A percentile compares a stretch with the other conserved stretches of the same genome.
phyloP scores from a whole-genome alignment of 176 grass and related monocot genomes.

The Aechmea fasciata region DNA sequence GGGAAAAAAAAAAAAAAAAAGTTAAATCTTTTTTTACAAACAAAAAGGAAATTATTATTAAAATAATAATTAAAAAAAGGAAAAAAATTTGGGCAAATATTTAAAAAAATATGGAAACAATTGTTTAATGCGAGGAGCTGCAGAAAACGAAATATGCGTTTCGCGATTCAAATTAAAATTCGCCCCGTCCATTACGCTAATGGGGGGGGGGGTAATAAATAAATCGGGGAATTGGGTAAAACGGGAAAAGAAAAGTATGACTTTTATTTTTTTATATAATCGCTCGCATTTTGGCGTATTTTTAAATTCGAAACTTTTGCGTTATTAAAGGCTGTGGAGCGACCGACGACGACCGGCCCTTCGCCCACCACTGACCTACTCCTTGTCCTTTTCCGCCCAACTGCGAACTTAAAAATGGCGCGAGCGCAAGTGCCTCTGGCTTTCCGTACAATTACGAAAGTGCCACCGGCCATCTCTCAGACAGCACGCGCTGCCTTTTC shows the following conservation, averaged over 20 bases:
- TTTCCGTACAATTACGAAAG: not conserved
- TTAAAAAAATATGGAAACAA: not conserved
- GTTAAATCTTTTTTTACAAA: not conserved
- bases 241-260: not conserved
- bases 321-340: not conserved
- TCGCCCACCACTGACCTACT: not conserved
- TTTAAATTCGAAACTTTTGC: not conserved
- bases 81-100: not conserved
- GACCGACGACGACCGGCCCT: not conserved
- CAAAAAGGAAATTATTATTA: not conserved
- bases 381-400: not conserved
- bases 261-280: not conserved
- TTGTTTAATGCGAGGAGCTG: not conserved
- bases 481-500: too few species aligned
- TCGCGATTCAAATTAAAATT: not conserved
- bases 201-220: not conserved
- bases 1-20: not conserved
- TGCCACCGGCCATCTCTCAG: not conserved
- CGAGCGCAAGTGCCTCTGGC: not conserved
- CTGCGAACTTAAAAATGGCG: not conserved
- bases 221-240: not conserved
- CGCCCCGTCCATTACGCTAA: slow-evolving; percentile 1
- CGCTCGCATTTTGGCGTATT: not conserved
- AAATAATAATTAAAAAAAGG: not conserved
- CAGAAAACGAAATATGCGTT: not conserved